Conservation (phyloP, 75 land plant genomes). For the Cryptomeria japonica region DNA sequence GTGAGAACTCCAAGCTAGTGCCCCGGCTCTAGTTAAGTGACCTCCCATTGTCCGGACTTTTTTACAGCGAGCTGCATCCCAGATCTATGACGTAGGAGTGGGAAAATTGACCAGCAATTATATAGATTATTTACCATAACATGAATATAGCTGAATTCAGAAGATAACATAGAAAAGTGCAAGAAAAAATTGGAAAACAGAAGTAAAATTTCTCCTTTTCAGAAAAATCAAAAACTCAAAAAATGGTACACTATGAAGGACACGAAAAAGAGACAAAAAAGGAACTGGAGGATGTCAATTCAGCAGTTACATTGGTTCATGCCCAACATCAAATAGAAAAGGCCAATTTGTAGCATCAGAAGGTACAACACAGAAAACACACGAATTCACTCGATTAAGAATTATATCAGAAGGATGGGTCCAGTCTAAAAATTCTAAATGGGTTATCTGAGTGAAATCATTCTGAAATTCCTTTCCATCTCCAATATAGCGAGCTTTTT, state of each 20-base stretch:
- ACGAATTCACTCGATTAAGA: not conserved
- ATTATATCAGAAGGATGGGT: not conserved
- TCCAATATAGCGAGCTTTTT: not conserved
- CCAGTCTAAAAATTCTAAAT: no score
- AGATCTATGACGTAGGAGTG: conserved; percentile 48
- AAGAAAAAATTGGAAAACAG: not conserved
- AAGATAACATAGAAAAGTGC: not conserved
- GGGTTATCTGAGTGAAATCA: no score
- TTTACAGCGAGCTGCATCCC: conserved; percentile 87
- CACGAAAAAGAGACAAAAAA: not conserved
- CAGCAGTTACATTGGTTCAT: not conserved
- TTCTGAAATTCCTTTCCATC: not conserved
- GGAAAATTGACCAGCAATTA: not conserved
- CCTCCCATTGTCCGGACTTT: conserved; percentile 82
- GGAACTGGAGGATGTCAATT: not conserved
- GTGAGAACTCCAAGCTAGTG: conserved; percentile 83
- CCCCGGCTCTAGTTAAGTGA: conserved; percentile 75
- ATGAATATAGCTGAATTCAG: not conserved
- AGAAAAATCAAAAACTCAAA: not conserved
- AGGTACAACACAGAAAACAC: not conserved
- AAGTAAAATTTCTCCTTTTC: not conserved
- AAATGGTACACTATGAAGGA: not conserved
- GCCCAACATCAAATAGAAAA: not conserved
- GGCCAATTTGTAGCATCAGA: not conserved
- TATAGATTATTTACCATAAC: not conserved